A percentile compares a stretch with the other conserved stretches of the same genome.
Evolutionary conservation across 139 green algal genomes (phyloP).

Genomic region (Asterochloris sp.): DNA sequence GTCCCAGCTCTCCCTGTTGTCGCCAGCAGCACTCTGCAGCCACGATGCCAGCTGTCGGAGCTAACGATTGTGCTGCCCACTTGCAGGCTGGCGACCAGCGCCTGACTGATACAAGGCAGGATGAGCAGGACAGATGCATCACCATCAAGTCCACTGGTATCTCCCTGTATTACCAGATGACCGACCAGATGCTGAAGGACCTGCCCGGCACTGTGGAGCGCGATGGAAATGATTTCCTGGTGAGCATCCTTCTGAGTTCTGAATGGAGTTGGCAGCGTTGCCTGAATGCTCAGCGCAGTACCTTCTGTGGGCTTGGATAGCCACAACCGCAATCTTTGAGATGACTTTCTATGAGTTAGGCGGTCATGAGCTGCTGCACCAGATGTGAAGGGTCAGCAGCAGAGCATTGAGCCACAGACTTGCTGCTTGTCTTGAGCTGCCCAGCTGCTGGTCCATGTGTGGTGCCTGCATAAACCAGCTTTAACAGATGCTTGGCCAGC

Average conservation of each 20-base stretch:
- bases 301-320: too few species aligned
- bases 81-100: constrained; percentile 81
- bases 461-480: too few species aligned
- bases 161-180: constrained; percentile 98
- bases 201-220: constrained; percentile 54
- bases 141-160: constrained; percentile 99
- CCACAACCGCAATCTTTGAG: too few species aligned
- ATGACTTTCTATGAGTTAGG: too few species aligned
- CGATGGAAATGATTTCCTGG: constrained; percentile 23
- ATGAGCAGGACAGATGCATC: constrained; percentile 99
- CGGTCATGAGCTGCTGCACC: too few species aligned
- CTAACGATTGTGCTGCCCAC: not conserved
- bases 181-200: constrained; percentile 72
- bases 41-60: not conserved
- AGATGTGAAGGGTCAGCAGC: too few species aligned
- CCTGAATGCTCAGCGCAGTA: not conserved
- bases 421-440: too few species aligned
- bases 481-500: not conserved
- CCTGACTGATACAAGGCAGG: constrained; percentile 93
- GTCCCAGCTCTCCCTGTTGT: not conserved
- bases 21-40: not conserved
- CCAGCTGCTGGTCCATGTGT: too few species aligned
- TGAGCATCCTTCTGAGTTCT: not conserved
- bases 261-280: not conserved
- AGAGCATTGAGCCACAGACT: too few species aligned